phyloP scores from a whole-genome alignment of 345 rosid species.

The Rhodamnia rubescens region DNA sequence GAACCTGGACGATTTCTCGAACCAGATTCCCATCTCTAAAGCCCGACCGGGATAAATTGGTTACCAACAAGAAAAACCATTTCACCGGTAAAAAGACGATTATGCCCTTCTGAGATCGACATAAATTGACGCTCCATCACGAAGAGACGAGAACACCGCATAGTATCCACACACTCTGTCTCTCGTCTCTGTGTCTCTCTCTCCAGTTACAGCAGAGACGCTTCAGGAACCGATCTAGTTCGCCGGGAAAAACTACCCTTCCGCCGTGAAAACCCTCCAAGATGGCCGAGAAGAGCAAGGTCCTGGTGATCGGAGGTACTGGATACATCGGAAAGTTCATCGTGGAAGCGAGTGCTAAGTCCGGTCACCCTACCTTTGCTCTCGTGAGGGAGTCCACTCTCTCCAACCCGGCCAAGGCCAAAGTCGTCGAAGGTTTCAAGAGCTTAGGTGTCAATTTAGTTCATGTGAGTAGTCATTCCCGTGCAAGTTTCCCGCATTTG shows the following conservation, averaged over 20 bases:
- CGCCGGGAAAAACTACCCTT: background rate
- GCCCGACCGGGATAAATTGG: too few relatives aligned
- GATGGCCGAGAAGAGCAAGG: constrained; percentile 1
- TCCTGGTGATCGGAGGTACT: constrained; percentile 4
- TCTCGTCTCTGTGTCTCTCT: too few relatives aligned
- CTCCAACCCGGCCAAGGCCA: background rate
- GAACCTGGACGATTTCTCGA: background rate
- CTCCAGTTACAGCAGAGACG: too few relatives aligned
- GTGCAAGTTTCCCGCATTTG: background rate
- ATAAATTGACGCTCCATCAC: too few relatives aligned
- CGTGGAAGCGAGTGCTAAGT: background rate
- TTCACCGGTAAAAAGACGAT: too few relatives aligned
- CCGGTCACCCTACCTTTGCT: constrained; percentile 7
- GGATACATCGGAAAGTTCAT: constrained; percentile 13
- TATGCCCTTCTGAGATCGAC: too few relatives aligned
- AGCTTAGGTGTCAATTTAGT: constrained; percentile 1
- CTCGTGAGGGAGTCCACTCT: constrained; percentile 1
- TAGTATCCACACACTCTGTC: too few relatives aligned
- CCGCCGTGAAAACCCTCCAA: background rate
- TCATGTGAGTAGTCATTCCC: background rate
- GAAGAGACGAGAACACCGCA: too few relatives aligned
- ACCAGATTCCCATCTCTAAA: background rate
- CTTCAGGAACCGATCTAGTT: background rate
- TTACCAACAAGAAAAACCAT: too few relatives aligned
- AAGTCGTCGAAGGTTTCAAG: background rate